phyloP scores from a whole-genome alignment of 495 filamentous ascomycete species.

The Penicillium tannophilum region DNA sequence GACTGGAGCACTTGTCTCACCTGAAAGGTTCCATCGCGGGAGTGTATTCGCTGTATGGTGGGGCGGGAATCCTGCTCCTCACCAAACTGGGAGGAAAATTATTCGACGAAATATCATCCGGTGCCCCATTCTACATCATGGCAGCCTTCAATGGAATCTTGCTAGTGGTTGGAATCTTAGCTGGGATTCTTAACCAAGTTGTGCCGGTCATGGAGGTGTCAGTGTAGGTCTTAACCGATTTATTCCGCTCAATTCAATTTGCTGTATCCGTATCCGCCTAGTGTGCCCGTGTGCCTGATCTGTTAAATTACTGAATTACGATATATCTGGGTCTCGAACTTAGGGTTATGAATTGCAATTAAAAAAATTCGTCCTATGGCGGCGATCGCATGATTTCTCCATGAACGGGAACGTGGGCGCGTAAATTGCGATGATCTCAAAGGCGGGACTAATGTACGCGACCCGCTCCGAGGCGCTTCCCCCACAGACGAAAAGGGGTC shows the following conservation, averaged over 20 bases:
- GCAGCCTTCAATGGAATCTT: conserved; percentile 80
- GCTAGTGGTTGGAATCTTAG: conserved; percentile 56
- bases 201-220: conserved; percentile 13
- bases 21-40: conserved; percentile 94
- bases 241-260: not conserved
- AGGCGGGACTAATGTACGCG: not conserved
- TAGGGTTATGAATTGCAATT: not conserved
- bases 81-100: conserved; percentile 90
- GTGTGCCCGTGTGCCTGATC: not conserved
- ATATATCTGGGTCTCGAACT: not conserved
- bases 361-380: not conserved
- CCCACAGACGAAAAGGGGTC: not conserved
- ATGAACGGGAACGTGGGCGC: conserved; percentile 1
- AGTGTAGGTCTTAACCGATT: not conserved
- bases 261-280: not conserved
- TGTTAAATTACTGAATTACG: not conserved
- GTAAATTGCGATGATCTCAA: conserved; percentile 8
- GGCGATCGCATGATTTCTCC: not conserved
- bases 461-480: conserved; percentile 5
- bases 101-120: conserved; percentile 69
- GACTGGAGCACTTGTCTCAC: conserved; percentile 43
- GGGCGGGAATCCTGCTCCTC: conserved; percentile 85
- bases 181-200: conserved; percentile 35
- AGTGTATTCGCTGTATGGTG: conserved; percentile 87
- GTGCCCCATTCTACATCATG: conserved; percentile 91